phyloP scores from a whole-genome alignment of 805 yeast genomes.

The Candida railenensis region DNA sequence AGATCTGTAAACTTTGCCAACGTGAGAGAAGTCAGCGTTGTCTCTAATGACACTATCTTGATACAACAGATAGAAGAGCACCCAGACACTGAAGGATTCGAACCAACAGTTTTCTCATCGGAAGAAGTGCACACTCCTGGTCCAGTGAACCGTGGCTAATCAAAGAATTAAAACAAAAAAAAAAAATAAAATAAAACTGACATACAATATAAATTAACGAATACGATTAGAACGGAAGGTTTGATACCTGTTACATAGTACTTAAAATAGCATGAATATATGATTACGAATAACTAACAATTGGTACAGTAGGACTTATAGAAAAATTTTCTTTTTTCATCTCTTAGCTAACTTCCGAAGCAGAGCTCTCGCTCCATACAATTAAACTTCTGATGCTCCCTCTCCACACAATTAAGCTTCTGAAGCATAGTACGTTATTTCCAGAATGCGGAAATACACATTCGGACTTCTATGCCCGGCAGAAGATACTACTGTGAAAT shows the following conservation, averaged over 20 bases:
- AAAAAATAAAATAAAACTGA: background rate
- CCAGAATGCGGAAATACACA: too few relatives aligned
- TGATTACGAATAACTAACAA: background rate
- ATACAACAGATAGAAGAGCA: slow-evolving; percentile 11
- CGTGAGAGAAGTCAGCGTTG: slow-evolving; percentile 27
- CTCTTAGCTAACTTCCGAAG: too few relatives aligned
- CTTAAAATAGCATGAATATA: background rate
- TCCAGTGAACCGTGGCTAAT: slow-evolving; percentile 33
- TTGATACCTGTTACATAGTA: background rate
- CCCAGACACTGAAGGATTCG: slow-evolving; percentile 25
- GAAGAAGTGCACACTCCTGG: slow-evolving; percentile 45
- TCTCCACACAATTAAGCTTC: too few relatives aligned
- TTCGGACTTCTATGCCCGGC: too few relatives aligned
- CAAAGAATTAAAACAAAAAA: background rate
- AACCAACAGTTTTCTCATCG: slow-evolving; percentile 39
- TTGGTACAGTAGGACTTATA: too few relatives aligned
- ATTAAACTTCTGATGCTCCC: too few relatives aligned
- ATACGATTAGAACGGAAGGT: background rate
- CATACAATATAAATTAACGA: background rate
- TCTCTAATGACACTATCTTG: slow-evolving; percentile 35
- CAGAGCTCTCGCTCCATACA: too few relatives aligned
- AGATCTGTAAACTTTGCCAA: slow-evolving; percentile 35
- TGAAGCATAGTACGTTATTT: too few relatives aligned
- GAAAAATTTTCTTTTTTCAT: too few relatives aligned
- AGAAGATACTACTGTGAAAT: too few relatives aligned